These are phyloP conservation scores for Zygosaccharomyces bailii DNA, from an alignment of 805 yeast genomes.

Conservation along the genomic window DNA sequence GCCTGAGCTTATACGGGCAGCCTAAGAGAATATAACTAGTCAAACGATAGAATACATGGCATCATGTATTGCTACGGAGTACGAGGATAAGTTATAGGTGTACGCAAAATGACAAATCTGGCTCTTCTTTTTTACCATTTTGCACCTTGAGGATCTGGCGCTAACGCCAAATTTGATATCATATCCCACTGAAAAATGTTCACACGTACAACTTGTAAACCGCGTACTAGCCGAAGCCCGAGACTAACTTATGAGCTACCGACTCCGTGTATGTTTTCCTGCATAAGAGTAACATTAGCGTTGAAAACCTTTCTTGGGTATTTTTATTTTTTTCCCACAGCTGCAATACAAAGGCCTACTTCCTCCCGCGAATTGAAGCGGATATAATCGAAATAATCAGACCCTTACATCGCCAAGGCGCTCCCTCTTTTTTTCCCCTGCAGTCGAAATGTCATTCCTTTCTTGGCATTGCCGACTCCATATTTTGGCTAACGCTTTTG, in stretches of 20 bases:
- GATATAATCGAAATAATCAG: not conserved
- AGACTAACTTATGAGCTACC: not conserved
- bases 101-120: not conserved
- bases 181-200: not conserved
- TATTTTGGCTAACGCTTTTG: not conserved
- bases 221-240: not conserved
- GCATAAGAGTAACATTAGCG: not conserved
- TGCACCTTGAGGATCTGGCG: not conserved
- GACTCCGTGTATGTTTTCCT: not conserved
- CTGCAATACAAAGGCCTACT: not conserved
- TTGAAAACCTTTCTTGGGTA: not conserved
- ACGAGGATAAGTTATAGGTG: not conserved
- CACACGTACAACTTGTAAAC: not conserved
- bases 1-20: not conserved
- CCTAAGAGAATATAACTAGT: not conserved
- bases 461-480: not conserved
- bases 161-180: not conserved
- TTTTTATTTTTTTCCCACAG: not conserved
- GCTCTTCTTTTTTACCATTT: not conserved
- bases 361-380: not conserved
- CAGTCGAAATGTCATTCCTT: not conserved
- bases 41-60: not conserved
- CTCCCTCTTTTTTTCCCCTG: not conserved
- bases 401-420: not conserved
- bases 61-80: not conserved